Base-by-base conservation (phyloP, 1,284 basidiomycete genomes). In the Boletus mariae region DNA sequence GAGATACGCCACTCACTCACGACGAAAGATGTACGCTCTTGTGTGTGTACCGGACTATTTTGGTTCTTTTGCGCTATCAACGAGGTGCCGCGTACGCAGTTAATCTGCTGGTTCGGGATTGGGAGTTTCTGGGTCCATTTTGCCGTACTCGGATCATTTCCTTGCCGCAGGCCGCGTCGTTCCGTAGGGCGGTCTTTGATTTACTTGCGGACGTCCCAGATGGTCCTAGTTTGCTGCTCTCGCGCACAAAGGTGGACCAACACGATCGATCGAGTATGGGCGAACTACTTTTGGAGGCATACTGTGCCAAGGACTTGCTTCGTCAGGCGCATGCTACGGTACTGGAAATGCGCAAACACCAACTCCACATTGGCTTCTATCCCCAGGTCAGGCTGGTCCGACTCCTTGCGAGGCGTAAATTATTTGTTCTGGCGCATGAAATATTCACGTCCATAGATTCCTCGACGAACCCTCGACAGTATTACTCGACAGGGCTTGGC, bases 401-500 rank as follows among this genome's bases (percentile, higher is more conserved):
- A 45, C 64, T 72, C 10, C 74, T 86, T 29, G 75, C 73, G n/a
- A 71, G 67, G 42, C 68, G 66, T 13, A 63, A 74, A 49, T 50
- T 65, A 20, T 74, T 77, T 56, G 66, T 71, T 42, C 63, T 69
- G 4, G 85, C 84, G 10, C 74, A 76, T 53, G 61, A 66, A 10
- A 59, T 85, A 23, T 82, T 71, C 60, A 35, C 60, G 12, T 59
- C 67, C 5, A 49, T 76, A 35, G 44, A 64, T 23, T 60, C 61
- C 29, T 56, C 61, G 29, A 52, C 51, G 38, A 49, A 57, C 37
- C 57, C 61, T 28, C 53, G 52, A 31, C 59, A 63, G 49, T 73
- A 76, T 57, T 62, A 75, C 29, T 70, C 73, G 29, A 74, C 73
- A 10, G 83, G 79, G 9, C 70, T 87, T 8, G 72, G 76, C 61